A percentile compares a stretch with the other conserved stretches of the same genome.
Evolutionary conservation across 176 grass and related monocot species (phyloP).

Genomic region (sorghum (Sorghum bicolor)): DNA sequence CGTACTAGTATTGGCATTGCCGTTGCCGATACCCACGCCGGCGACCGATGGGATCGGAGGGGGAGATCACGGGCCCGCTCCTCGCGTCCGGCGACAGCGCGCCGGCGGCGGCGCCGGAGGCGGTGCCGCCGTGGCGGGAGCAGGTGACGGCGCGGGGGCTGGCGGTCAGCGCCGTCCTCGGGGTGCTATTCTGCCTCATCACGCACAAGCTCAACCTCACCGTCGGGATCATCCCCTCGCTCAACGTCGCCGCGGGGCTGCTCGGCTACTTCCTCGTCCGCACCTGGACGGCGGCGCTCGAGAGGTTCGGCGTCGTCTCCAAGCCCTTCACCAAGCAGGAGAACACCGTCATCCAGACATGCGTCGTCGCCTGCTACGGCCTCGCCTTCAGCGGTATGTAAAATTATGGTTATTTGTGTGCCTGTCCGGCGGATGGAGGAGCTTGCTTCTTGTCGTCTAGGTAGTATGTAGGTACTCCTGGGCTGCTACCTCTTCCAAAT

Average conservation of each 20-base stretch:
- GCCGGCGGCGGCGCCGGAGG: background rate
- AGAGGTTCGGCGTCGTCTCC: constrained; percentile 37
- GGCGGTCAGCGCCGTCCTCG: constrained; percentile 48
- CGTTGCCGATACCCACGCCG: background rate
- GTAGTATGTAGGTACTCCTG: background rate
- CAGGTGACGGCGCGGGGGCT: constrained; percentile 67
- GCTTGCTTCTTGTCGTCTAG: background rate
- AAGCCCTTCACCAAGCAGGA: constrained; percentile 83
- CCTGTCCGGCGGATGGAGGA: background rate
- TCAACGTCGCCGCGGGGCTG: constrained; percentile 85
- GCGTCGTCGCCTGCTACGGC: constrained; percentile 84
- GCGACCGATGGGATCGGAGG: constrained; percentile 49
- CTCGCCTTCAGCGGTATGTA: constrained; percentile 80
- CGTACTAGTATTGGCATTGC: background rate
- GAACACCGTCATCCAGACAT: constrained; percentile 92
- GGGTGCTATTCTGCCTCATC: constrained; percentile 69
- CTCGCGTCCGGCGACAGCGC: background rate
- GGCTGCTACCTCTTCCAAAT: background rate
- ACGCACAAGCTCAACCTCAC: constrained; percentile 95
- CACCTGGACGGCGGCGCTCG: constrained; percentile 45
- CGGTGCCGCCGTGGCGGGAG: constrained; percentile 58
- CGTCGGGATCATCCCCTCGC: constrained; percentile 78
- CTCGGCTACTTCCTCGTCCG: constrained; percentile 26
- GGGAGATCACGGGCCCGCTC: constrained; percentile 42
- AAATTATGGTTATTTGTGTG: background rate